Percentiles rank a stretch among this genome's conserved stretches.
Conservation (phyloP, 78 protist species). For the Dictyostelium brefeldianum region DNA sequence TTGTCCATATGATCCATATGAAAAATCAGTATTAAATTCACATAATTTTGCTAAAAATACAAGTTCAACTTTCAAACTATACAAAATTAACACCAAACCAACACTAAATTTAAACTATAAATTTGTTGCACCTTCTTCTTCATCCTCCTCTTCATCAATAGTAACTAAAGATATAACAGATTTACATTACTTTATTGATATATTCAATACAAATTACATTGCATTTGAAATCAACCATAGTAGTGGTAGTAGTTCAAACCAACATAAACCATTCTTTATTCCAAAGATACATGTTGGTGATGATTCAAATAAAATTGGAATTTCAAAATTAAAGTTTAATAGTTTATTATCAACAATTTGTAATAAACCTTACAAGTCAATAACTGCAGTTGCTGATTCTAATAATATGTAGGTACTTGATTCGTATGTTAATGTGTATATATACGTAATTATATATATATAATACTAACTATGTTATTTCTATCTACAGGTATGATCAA, state of each 20-base stretch:
- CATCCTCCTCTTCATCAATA: neutral
- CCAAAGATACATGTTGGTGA: neutral
- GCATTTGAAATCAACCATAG: neutral
- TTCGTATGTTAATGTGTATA: no score
- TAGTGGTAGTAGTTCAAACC: neutral
- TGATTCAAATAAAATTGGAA: neutral
- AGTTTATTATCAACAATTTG: neutral
- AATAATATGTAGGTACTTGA: slow-evolving; percentile 6
- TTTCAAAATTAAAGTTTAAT: neutral
- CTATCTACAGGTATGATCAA: neutral
- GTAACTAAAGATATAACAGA: neutral
- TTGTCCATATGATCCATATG: neutral
- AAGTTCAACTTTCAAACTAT: neutral
- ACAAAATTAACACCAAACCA: neutral
- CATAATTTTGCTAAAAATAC: neutral
- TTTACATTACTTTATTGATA: neutral
- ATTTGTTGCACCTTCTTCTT: neutral
- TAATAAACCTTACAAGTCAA: neutral
- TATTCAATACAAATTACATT: neutral
- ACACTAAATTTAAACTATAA: neutral
- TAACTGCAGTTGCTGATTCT: slow-evolving; percentile 1
- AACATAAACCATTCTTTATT: neutral
- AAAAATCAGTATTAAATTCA: neutral
- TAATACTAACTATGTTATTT: no score
- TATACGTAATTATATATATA: neutral